phyloP scores from a whole-genome alignment of 331 rosid genomes.

The Phaseolus coccineus region DNA sequence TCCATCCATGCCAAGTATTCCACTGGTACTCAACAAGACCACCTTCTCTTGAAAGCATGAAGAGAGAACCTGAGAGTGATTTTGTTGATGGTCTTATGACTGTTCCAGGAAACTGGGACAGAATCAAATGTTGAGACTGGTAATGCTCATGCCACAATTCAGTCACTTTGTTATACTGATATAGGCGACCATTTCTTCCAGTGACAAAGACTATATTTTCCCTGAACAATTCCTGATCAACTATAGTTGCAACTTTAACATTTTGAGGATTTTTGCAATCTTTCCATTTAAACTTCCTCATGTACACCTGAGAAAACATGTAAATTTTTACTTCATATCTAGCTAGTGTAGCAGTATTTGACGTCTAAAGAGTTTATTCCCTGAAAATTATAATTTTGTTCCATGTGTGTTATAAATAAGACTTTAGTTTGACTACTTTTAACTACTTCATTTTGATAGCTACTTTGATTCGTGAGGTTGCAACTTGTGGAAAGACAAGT shows the following conservation, averaged over 20 bases:
- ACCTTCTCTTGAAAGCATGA: slow-evolving; percentile 84
- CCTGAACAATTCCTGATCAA: slow-evolving; percentile 85
- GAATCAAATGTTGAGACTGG: slow-evolving; percentile 87
- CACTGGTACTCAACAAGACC: slow-evolving; percentile 91
- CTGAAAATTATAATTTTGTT: background rate
- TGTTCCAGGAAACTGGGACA: slow-evolving; percentile 80
- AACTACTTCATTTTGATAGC: slow-evolving; percentile 3
- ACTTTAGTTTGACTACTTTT: background rate
- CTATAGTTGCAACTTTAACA: slow-evolving; percentile 66
- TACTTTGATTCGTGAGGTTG: slow-evolving; percentile 9
- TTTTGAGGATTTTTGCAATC: slow-evolving; percentile 78
- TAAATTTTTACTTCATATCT: slow-evolving; percentile 13
- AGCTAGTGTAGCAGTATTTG: slow-evolving; percentile 2
- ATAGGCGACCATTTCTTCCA: slow-evolving; percentile 81
- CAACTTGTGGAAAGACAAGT: slow-evolving; percentile 4
- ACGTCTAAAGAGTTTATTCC: slow-evolving; percentile 18
- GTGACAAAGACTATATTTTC: slow-evolving; percentile 80
- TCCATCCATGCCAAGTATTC: slow-evolving; percentile 82
- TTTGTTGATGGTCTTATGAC: slow-evolving; percentile 64
- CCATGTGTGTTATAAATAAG: background rate
- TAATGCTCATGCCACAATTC: slow-evolving; percentile 92
- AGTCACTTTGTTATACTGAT: slow-evolving; percentile 90
- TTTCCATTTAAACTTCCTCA: slow-evolving; percentile 91
- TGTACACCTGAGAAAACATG: slow-evolving; percentile 67
- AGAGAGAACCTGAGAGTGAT: slow-evolving; percentile 80